These are phyloP conservation scores for Wickerhamiella alocasiicola DNA, from an alignment of 805 yeast species.

Conservation along the genomic window DNA sequence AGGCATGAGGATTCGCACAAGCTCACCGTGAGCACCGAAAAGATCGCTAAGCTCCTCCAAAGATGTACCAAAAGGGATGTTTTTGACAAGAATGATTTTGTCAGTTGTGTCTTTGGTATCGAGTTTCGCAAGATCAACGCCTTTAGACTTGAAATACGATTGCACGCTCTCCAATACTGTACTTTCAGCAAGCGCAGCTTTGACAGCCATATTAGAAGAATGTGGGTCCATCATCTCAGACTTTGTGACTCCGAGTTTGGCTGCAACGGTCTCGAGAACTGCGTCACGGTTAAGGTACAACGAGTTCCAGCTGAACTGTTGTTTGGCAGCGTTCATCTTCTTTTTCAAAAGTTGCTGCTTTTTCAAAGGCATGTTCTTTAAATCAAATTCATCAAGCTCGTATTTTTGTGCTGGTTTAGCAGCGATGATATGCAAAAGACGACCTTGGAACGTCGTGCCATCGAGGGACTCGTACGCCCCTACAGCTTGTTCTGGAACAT, in stretches of 20 bases:
- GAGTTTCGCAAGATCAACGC: conserved; percentile 72
- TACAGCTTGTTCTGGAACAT: conserved; percentile 58
- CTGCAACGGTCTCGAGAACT: conserved; percentile 78
- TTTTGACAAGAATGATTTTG: conserved; percentile 67
- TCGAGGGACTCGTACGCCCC: conserved; percentile 63
- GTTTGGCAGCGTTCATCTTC: conserved; percentile 71
- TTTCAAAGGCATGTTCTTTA: conserved; percentile 82
- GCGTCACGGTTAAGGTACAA: conserved; percentile 85
- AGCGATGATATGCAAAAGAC: conserved; percentile 78
- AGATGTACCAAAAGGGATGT: conserved; percentile 81
- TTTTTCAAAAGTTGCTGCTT: conserved; percentile 77
- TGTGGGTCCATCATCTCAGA: conserved; percentile 80
- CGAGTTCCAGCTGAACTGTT: conserved; percentile 91
- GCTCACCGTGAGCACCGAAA: conserved; percentile 66
- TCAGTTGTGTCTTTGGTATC: conserved; percentile 60
- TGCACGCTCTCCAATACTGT: conserved; percentile 88
- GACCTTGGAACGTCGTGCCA: conserved; percentile 85
- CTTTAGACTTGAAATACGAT: conserved; percentile 69
- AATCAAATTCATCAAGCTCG: conserved; percentile 76
- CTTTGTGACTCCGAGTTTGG: conserved; percentile 69
- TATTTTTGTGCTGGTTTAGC: conserved; percentile 75
- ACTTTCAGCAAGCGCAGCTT: conserved; percentile 95
- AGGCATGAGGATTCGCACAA: conserved; percentile 78
- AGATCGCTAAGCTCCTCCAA: conserved; percentile 69
- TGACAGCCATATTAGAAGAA: conserved; percentile 77